A percentile compares a stretch with the other conserved stretches of the same genome.
These are phyloP conservation scores for Malassezia yamatoensis DNA, from an alignment of 1,284 basidiomycete genomes.

Conservation along the genomic window DNA sequence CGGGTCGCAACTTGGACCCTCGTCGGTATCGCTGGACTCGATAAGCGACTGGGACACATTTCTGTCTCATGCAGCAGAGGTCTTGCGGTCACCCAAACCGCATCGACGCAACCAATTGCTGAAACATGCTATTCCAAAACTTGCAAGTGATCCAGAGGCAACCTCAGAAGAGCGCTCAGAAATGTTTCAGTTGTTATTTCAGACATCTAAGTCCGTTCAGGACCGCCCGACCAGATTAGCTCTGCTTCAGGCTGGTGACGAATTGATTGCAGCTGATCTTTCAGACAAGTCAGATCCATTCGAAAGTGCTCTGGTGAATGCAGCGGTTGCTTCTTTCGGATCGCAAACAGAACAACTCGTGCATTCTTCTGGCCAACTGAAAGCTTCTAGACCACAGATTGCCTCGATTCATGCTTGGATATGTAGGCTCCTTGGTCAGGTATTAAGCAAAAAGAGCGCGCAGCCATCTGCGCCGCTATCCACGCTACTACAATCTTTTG, in stretches of 20 bases:
- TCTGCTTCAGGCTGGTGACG: slow-evolving; percentile 59
- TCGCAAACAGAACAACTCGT: slow-evolving; percentile 54
- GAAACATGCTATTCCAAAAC: slow-evolving; percentile 17
- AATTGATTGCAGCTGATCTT: slow-evolving; percentile 56
- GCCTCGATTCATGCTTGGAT: slow-evolving; percentile 67
- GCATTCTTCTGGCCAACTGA: slow-evolving; percentile 19
- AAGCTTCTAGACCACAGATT: slow-evolving; percentile 50
- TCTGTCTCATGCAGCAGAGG: slow-evolving; percentile 17
- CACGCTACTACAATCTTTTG: slow-evolving; percentile 24
- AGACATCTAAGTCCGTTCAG: slow-evolving; percentile 66
- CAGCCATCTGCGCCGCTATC: neutral
- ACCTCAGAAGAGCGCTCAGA: slow-evolving; percentile 59
- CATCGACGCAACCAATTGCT: slow-evolving; percentile 23
- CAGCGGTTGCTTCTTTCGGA: slow-evolving; percentile 63
- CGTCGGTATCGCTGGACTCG: slow-evolving; percentile 8
- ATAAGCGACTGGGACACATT: slow-evolving; percentile 30
- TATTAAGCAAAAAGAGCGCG: slow-evolving; percentile 33
- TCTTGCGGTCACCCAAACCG: slow-evolving; percentile 20
- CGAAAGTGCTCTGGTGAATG: slow-evolving; percentile 55
- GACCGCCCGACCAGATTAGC: slow-evolving; percentile 63
- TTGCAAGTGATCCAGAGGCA: slow-evolving; percentile 48
- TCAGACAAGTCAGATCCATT: slow-evolving; percentile 39
- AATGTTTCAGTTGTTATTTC: slow-evolving; percentile 61
- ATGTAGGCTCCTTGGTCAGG: slow-evolving; percentile 55
- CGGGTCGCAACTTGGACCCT: neutral